phyloP scores from a whole-genome alignment of 257 asterid species.

The Penstemon eatonii region DNA sequence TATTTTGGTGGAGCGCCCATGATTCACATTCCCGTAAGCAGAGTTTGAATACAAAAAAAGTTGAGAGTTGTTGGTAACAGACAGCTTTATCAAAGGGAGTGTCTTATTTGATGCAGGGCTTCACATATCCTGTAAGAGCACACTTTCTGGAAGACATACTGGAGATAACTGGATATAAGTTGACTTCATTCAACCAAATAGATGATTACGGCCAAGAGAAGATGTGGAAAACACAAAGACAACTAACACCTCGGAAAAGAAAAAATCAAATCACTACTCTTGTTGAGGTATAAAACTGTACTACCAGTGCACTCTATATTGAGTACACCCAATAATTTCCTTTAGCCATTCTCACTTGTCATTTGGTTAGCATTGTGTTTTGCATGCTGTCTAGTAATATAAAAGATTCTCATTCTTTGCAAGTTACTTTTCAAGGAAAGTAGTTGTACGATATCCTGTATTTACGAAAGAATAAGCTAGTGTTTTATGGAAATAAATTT shows the following conservation, averaged over 20 bases:
- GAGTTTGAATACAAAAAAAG: constrained; percentile 18
- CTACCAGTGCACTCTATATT: background rate
- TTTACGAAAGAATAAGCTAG: background rate
- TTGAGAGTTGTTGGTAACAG: constrained; percentile 18
- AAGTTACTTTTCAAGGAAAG: background rate
- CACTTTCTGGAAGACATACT: constrained; percentile 90
- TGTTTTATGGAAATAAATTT: background rate
- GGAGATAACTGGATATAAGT: constrained; percentile 87
- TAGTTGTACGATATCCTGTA: background rate
- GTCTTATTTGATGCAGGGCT: constrained; percentile 62
- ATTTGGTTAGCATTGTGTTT: background rate
- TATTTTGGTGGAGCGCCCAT: constrained; percentile 87
- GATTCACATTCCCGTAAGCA: constrained; percentile 92
- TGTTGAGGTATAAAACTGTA: constrained; percentile 69
- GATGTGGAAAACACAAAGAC: constrained; percentile 95
- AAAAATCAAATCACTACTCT: constrained; percentile 84
- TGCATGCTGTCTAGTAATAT: background rate
- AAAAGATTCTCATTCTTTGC: background rate
- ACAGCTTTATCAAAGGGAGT: background rate
- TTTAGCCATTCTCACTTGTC: background rate
- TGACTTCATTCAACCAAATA: constrained; percentile 90
- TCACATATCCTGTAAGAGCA: constrained; percentile 88
- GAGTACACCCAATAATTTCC: background rate
- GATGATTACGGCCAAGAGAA: constrained; percentile 98
- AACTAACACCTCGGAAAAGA: constrained; percentile 81